Conservation (phyloP, 345 rosid genomes). For the Dipteronia sinensis region DNA sequence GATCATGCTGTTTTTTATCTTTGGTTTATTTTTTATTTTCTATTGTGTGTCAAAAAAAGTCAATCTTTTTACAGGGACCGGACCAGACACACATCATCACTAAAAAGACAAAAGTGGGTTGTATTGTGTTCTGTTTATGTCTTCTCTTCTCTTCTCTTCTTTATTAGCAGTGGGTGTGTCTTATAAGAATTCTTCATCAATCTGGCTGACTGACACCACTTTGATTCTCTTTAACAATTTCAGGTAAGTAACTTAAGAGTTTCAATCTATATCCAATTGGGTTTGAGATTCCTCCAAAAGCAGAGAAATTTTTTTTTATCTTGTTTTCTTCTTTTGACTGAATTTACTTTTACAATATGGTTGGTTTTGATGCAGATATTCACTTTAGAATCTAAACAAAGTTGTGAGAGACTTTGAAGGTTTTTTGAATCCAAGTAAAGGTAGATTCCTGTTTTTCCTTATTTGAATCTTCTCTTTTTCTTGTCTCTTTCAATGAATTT, state of each 20-base stretch:
- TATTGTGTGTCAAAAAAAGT: neutral
- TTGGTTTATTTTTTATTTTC: neutral
- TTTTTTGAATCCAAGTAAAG: slow-evolving; percentile 23
- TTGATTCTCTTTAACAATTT: slow-evolving; percentile 11
- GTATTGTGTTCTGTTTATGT: slow-evolving; percentile 11
- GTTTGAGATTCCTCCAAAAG: neutral
- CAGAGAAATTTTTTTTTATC: neutral
- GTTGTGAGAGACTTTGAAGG: neutral
- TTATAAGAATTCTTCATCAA: slow-evolving; percentile 9
- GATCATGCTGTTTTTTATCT: neutral
- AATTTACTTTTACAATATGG: slow-evolving; percentile 16
- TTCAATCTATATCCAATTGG: neutral
- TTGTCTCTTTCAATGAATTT: slow-evolving; percentile 10
- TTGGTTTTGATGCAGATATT: slow-evolving; percentile 34
- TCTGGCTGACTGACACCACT: neutral
- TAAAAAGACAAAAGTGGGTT: slow-evolving; percentile 23
- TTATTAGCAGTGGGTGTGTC: neutral
- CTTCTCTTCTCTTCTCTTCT: neutral
- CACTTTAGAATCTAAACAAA: slow-evolving; percentile 20
- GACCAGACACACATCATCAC: slow-evolving; percentile 3
- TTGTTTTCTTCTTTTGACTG: neutral
- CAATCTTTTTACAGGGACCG: neutral
- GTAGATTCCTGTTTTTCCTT: slow-evolving; percentile 22
- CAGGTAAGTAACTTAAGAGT: slow-evolving; percentile 21
- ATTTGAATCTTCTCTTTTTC: neutral